phyloP scores from a whole-genome alignment of 495 filamentous ascomycete species.

The Astrothelium subdiscretum region DNA sequence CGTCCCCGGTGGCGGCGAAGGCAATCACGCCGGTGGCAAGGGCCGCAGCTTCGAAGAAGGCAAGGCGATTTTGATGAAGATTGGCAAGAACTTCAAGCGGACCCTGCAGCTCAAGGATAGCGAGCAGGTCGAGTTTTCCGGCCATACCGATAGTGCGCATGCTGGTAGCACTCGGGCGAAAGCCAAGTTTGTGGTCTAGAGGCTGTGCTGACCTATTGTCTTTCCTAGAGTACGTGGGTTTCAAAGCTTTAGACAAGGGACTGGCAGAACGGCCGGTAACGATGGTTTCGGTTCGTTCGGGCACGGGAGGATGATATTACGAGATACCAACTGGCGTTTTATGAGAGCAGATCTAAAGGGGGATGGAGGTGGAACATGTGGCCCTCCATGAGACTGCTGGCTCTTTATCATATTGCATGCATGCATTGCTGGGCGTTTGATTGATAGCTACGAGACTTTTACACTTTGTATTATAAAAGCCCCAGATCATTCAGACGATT shows the following conservation, averaged over 20 bases:
- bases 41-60: constrained; percentile 65
- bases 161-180: constrained; percentile 88
- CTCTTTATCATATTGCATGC: background rate
- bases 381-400: constrained; percentile 8
- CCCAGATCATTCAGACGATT: too few relatives aligned
- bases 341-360: background rate
- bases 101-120: constrained; percentile 61
- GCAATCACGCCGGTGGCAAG: constrained; percentile 54
- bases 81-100: constrained; percentile 84
- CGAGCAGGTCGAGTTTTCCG: constrained; percentile 85
- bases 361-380: constrained; percentile 15
- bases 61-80: constrained; percentile 66
- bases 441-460: background rate
- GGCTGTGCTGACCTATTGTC: background rate
- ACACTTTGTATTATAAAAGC: background rate
- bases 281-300: background rate
- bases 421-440: constrained; percentile 2
- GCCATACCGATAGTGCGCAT: constrained; percentile 88
- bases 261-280: too few relatives aligned
- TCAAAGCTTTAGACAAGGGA: background rate
- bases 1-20: constrained; percentile 61
- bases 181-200: constrained; percentile 79
- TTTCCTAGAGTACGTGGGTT: background rate
- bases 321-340: background rate
- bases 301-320: background rate